phyloP scores from a whole-genome alignment of 768 basidiomycete genomes.

The Polyporus arcularius region DNA sequence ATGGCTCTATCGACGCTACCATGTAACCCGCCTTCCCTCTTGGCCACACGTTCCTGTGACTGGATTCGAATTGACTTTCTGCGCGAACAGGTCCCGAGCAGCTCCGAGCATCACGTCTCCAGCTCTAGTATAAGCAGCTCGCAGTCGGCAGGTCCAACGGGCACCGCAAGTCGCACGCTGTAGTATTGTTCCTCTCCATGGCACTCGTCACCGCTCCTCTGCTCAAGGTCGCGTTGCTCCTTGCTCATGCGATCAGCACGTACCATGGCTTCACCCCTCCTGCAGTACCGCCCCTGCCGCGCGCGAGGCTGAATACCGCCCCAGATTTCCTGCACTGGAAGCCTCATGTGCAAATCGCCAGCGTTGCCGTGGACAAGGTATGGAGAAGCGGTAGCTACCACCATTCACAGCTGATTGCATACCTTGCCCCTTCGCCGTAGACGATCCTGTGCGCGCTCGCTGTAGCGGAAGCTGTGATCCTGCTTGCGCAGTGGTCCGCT shows the following conservation, averaged over 20 bases:
- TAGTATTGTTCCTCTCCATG: too few relatives aligned
- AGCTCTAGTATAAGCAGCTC: too few relatives aligned
- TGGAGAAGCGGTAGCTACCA: not conserved
- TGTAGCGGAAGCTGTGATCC: not conserved
- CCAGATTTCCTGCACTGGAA: not conserved
- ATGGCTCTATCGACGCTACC: too few relatives aligned
- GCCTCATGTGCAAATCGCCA: not conserved
- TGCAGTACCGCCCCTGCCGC: not conserved
- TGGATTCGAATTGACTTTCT: too few relatives aligned
- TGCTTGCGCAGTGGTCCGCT: not conserved
- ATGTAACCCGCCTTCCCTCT: too few relatives aligned
- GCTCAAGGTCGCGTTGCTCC: not conserved
- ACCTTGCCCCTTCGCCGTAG: not conserved
- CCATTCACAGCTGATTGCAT: not conserved
- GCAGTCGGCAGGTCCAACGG: too few relatives aligned
- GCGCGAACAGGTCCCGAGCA: too few relatives aligned
- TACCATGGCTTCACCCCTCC: not conserved
- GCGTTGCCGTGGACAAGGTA: not conserved
- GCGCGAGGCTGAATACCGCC: not conserved
- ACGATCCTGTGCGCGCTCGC: not conserved
- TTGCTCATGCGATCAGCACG: not conserved
- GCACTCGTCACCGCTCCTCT: not conserved
- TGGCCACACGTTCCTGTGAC: too few relatives aligned
- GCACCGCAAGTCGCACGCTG: too few relatives aligned
- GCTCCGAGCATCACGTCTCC: too few relatives aligned